These are phyloP conservation scores for Verbena officinalis DNA, from an alignment of 257 asterid species.

Conservation along the genomic window DNA sequence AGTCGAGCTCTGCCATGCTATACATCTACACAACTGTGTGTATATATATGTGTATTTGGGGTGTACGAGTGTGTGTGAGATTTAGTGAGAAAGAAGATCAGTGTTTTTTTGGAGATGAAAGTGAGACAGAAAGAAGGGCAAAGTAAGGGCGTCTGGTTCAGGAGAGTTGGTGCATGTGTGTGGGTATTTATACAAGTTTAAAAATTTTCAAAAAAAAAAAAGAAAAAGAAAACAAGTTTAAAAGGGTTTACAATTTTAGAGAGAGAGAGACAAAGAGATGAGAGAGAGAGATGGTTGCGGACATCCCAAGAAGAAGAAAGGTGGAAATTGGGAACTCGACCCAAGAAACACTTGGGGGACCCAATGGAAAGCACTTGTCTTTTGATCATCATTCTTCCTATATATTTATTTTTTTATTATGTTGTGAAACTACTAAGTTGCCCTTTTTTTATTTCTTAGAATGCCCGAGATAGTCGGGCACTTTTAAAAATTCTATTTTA, in stretches of 20 bases:
- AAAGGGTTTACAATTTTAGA: conserved; percentile 15
- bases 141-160: conserved; percentile 19
- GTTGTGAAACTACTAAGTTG: not conserved
- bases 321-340: conserved; percentile 44
- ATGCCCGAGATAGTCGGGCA: too few species aligned
- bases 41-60: conserved; percentile 1
- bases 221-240: too few species aligned
- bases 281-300: conserved; percentile 44
- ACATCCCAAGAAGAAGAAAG: conserved; percentile 45
- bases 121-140: conserved; percentile 22
- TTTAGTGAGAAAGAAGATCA: conserved; percentile 25
- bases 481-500: too few species aligned
- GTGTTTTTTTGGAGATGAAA: not conserved
- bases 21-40: not conserved
- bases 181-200: conserved; percentile 68
- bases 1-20: conserved; percentile 67
- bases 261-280: conserved; percentile 10
- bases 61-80: not conserved
- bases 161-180: conserved; percentile 58
- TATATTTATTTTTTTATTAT: not conserved
- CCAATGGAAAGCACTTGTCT: conserved; percentile 49
- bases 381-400: conserved; percentile 27
- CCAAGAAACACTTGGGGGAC: conserved; percentile 48
- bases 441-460: not conserved
- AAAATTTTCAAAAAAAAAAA: too few species aligned